Evolutionary conservation across 176 grass and related monocot genomes (phyloP).

Genomic region (Calamus simplicifolius): DNA sequence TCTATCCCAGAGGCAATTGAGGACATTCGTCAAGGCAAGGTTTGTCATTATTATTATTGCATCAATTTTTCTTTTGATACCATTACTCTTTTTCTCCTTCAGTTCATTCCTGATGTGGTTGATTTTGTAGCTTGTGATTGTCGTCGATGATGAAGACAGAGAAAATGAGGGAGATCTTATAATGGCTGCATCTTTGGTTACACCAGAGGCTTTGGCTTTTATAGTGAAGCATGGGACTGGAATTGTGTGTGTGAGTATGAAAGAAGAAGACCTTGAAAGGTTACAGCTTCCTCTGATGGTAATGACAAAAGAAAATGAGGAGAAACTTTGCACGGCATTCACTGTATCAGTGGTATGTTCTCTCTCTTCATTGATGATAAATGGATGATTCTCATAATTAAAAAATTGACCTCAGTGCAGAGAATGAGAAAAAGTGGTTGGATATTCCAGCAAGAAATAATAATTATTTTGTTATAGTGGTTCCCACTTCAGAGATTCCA

Average conservation of each 20-base stretch:
- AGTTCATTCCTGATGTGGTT: not conserved
- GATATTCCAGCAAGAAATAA: no score
- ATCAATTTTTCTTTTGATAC: not conserved
- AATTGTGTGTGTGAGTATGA: conserved; percentile 98
- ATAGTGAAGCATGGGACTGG: conserved; percentile 85
- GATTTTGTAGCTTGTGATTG: conserved; percentile 68
- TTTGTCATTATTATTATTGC: conserved; percentile 14
- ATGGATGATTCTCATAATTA: no score
- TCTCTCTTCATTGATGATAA: not conserved
- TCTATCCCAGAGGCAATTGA: conserved; percentile 87
- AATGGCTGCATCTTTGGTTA: conserved; percentile 89
- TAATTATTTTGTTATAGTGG: no score
- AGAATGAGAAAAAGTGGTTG: no score
- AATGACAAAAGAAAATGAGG: conserved; percentile 79
- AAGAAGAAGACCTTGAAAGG: conserved; percentile 86
- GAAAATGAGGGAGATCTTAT: conserved; percentile 99
- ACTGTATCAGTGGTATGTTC: conserved; percentile 75
- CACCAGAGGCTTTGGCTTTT: conserved; percentile 85
- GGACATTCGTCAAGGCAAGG: conserved; percentile 79
- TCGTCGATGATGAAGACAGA: conserved; percentile 86
- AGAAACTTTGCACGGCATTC: conserved; percentile 78
- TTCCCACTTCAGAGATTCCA: no score
- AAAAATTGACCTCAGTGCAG: no score
- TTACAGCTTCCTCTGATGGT: conserved; percentile 84
- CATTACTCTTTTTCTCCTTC: not conserved